phyloP scores from a whole-genome alignment of 1,284 basidiomycete species.

The Naganishia liquefaciens region DNA sequence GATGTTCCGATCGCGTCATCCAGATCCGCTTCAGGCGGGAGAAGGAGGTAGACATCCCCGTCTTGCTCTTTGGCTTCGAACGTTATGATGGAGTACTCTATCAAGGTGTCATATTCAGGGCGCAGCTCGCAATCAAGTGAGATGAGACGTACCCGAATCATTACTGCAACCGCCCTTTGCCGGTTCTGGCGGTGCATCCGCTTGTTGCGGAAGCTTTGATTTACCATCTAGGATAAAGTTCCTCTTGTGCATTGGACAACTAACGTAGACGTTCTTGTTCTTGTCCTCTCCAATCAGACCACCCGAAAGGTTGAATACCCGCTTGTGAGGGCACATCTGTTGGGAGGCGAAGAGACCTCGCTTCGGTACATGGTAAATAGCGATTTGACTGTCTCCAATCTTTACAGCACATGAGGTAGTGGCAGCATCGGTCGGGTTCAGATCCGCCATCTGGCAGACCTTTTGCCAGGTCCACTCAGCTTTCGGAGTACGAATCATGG shows the following conservation, averaged over 20 bases:
- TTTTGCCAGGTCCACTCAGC: conserved; percentile 64
- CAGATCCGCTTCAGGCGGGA: conserved; percentile 64
- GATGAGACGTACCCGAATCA: conserved; percentile 40
- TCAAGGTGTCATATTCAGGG: neutral
- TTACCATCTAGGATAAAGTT: conserved; percentile 63
- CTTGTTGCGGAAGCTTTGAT: neutral
- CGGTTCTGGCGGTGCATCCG: neutral
- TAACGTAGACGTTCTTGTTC: conserved; percentile 55
- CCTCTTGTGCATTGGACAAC: conserved; percentile 70
- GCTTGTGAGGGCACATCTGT: conserved; percentile 65
- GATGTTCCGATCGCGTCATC: conserved; percentile 67
- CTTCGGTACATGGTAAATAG: conserved; percentile 64
- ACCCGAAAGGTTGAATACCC: conserved; percentile 72
- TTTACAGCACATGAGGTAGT: conserved; percentile 63
- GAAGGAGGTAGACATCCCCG: conserved; percentile 59
- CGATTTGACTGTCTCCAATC: conserved; percentile 71
- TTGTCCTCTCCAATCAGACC: conserved; percentile 65
- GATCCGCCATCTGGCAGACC: conserved; percentile 60
- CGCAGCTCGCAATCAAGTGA: too few species aligned
- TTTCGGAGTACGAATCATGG: conserved; percentile 52
- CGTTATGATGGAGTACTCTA: conserved; percentile 65
- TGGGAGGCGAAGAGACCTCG: conserved; percentile 68
- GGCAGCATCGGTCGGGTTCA: conserved; percentile 58
- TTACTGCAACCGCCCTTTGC: conserved; percentile 62
- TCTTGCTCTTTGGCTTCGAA: conserved; percentile 64